These are phyloP conservation scores for Umbelopsis sp. DNA, from an alignment of 371 early-diverging fungal species.

Conservation along the genomic window DNA sequence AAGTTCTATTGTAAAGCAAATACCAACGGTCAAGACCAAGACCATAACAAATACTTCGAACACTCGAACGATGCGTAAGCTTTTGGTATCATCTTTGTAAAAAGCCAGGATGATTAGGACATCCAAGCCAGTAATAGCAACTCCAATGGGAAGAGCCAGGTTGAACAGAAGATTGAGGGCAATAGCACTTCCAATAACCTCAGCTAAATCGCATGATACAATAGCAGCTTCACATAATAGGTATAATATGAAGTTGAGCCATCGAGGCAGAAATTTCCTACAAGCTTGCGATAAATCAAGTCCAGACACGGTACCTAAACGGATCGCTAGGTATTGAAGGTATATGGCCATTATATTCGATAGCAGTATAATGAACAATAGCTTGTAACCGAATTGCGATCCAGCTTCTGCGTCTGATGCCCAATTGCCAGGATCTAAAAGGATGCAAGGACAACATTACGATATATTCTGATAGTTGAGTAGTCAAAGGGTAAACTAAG, in stretches of 20 bases:
- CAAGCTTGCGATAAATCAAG: conserved; percentile 76
- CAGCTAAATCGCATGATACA: conserved; percentile 78
- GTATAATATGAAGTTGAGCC: conserved; percentile 65
- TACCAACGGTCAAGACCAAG: conserved; percentile 70
- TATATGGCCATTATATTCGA: conserved; percentile 79
- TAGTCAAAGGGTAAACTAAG: background rate
- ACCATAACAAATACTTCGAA: conserved; percentile 74
- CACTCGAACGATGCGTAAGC: conserved; percentile 52
- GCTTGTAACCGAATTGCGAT: conserved; percentile 73
- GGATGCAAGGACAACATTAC: conserved; percentile 3
- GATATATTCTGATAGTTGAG: too few species aligned
- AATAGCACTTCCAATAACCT: conserved; percentile 87
- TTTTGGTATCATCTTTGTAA: conserved; percentile 52
- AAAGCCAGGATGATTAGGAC: conserved; percentile 73
- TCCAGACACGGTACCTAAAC: conserved; percentile 79
- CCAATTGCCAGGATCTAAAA: conserved; percentile 81
- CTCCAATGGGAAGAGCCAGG: conserved; percentile 75
- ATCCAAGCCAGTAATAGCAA: conserved; percentile 78
- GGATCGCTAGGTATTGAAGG: conserved; percentile 78
- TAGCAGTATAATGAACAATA: conserved; percentile 74
- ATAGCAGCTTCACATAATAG: conserved; percentile 77
- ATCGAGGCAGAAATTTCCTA: conserved; percentile 56
- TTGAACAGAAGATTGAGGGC: conserved; percentile 79
- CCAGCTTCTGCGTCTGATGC: conserved; percentile 77
- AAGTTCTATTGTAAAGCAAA: conserved; percentile 69